phyloP scores from a whole-genome alignment of 768 basidiomycete genomes.

The Trametes sanguinea region DNA sequence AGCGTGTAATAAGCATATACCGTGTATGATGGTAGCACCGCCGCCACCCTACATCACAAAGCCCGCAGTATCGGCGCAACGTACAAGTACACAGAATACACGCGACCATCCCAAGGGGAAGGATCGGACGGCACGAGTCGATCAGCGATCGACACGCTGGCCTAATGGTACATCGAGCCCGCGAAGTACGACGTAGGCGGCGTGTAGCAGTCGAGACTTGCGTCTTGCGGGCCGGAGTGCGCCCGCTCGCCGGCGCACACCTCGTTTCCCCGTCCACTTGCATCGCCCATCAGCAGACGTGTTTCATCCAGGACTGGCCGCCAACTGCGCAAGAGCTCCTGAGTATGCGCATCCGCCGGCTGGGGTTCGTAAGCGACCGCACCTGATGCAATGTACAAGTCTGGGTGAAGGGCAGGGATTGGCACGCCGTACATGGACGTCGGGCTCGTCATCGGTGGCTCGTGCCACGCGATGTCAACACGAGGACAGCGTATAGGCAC shows the following conservation, averaged over 20 bases:
- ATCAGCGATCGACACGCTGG: slow-evolving; percentile 3
- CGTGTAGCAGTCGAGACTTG: slow-evolving; percentile 1
- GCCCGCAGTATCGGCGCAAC: neutral
- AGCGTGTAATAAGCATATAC: slow-evolving; percentile 7
- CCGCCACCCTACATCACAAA: neutral
- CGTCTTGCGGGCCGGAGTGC: neutral
- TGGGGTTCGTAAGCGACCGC: slow-evolving; percentile 3
- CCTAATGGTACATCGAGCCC: slow-evolving; percentile 13
- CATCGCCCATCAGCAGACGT: neutral
- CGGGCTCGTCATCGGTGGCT: slow-evolving; percentile 1
- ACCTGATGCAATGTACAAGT: slow-evolving; percentile 12
- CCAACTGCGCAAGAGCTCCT: slow-evolving; percentile 13
- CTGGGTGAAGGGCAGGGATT: slow-evolving; percentile 8
- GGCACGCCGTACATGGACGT: slow-evolving; percentile 5
- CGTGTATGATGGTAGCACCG: neutral
- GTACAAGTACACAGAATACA: slow-evolving; percentile 9
- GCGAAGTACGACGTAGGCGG: slow-evolving; percentile 17
- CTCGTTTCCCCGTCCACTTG: neutral
- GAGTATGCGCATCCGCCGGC: neutral
- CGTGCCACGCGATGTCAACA: slow-evolving; percentile 5
- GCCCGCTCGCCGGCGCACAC: slow-evolving; percentile 1
- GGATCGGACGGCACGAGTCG: neutral
- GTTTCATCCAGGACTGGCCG: slow-evolving; percentile 9
- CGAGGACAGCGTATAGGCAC: neutral
- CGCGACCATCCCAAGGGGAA: neutral